Base-by-base conservation (phyloP, 148 eudicot genomes). In the Beta vulgaris region DNA sequence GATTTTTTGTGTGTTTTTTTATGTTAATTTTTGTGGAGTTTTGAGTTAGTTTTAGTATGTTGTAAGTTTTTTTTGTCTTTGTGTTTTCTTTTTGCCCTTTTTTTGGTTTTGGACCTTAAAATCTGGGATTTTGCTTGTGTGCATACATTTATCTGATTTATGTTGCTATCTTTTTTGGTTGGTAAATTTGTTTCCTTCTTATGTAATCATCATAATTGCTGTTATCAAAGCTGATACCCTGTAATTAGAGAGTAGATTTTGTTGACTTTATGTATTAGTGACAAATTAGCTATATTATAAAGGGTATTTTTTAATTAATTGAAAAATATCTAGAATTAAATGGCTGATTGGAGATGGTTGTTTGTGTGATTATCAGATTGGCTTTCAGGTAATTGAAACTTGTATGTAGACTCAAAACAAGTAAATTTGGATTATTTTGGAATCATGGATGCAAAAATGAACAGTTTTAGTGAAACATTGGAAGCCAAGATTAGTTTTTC, bases 401-500 rank as follows among this genome's bases (percentile, higher is more conserved):
- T 75, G 77, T 72, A 72, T 67, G 46, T 72, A 60, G 77, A 68
- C 25, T 18, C 58, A 66, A 69, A 78, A 39, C 34, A 48, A 74
- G 51, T 74, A 49, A 54, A 70, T 21, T 58, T 60, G 36, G 65
- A 67, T 14, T 54, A 25, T 26, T 74, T 46, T 49, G 57, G 19
- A n/a, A 76, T 26, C 32, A 67, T 36, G 58, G 74, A 86, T 67
- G 39, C 15, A 35, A 64, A 83, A 44, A 79, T 77, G 81, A 78
- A 23, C 34, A 75, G 74, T 73, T 29, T 58, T 21, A 77, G 64
- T 32, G 77, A 69, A 79, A 16, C 44, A 2, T 29, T 49, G 16
- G 79, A 78, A 34, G 43, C 75, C 18, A 82, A 79, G 63, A 58
- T 81, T 64, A 76, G 85, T 39, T 86, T 74, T 68, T 82, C 89